Evolutionary conservation across 208 protist genomes (phyloP).

Genomic region (Histomonas meleagridis): DNA sequence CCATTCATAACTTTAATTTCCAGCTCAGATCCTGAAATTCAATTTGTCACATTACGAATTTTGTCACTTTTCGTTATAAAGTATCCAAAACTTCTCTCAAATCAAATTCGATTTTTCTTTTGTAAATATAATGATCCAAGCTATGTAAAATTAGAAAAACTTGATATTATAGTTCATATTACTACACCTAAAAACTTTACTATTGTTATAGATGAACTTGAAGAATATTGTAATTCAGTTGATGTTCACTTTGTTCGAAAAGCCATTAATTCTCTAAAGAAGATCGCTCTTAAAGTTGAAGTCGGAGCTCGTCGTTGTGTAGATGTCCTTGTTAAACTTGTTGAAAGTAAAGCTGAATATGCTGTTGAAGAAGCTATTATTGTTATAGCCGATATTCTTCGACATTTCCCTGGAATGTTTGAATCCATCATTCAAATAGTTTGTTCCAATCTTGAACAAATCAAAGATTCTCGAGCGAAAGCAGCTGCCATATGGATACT

Average conservation of each 20-base stretch:
- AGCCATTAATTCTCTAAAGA: constrained; percentile 80
- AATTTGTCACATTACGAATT: constrained; percentile 93
- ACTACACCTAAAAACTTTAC: constrained; percentile 67
- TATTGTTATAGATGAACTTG: constrained; percentile 71
- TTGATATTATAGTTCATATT: constrained; percentile 79
- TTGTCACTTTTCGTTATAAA: constrained; percentile 90
- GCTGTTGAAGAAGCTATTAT: constrained; percentile 84
- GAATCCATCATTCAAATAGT: constrained; percentile 51
- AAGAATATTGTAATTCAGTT: constrained; percentile 79
- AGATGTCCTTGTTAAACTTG: constrained; percentile 72
- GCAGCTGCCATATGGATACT: constrained; percentile 19
- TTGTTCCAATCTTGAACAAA: constrained; percentile 70
- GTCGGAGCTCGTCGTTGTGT: constrained; percentile 70
- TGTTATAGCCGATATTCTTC: constrained; percentile 83
- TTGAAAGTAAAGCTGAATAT: constrained; percentile 66
- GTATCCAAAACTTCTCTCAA: constrained; percentile 50
- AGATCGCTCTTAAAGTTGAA: constrained; percentile 88
- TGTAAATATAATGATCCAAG: constrained; percentile 91
- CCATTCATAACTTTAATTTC: constrained; percentile 71
- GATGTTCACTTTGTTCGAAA: constrained; percentile 88
- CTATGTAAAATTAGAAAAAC: constrained; percentile 92
- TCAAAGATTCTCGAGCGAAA: not conserved
- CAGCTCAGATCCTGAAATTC: constrained; percentile 75
- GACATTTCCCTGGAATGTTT: constrained; percentile 70
- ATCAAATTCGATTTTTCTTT: constrained; percentile 76